Percentiles rank a stretch among this genome's conserved stretches.
Conservation (phyloP, 345 rosid species). For the Noccaea caerulescens region DNA sequence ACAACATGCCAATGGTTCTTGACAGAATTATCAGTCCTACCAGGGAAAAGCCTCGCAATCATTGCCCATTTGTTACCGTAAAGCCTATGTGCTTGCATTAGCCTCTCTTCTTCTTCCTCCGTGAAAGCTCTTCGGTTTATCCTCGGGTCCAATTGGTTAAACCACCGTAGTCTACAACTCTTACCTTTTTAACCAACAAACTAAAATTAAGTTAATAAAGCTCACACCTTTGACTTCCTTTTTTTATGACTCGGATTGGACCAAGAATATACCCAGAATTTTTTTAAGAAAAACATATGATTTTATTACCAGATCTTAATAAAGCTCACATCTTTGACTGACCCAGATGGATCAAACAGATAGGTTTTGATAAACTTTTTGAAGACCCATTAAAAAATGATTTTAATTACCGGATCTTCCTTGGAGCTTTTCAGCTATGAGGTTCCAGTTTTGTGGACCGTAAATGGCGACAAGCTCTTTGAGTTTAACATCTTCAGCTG, state of each 20-base stretch:
- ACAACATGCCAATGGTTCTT: conserved; percentile 99
- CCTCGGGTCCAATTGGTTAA: conserved; percentile 95
- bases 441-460: conserved; percentile 99
- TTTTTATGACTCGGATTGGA: conserved; percentile 8
- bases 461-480: conserved; percentile 88
- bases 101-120: conserved; percentile 95
- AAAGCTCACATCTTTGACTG: background rate
- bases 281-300: background rate
- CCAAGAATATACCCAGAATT: background rate
- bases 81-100: conserved; percentile 89
- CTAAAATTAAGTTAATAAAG: conserved; percentile 7
- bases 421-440: conserved; percentile 87
- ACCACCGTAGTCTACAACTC: conserved; percentile 97
- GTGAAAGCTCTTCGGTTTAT: conserved; percentile 87
- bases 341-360: conserved; percentile 16
- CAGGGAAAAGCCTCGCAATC: conserved; percentile 96
- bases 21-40: conserved; percentile 97
- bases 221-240: conserved; percentile 13
- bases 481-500: conserved; percentile 90
- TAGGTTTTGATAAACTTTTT: conserved; percentile 3
- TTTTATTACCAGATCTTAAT: conserved; percentile 7
- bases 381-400: background rate
- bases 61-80: conserved; percentile 99
- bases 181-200: conserved; percentile 58
- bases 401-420: conserved; percentile 85